These are phyloP conservation scores for Anacardium occidentale DNA, from an alignment of 345 rosid species.

Conservation along the genomic window DNA sequence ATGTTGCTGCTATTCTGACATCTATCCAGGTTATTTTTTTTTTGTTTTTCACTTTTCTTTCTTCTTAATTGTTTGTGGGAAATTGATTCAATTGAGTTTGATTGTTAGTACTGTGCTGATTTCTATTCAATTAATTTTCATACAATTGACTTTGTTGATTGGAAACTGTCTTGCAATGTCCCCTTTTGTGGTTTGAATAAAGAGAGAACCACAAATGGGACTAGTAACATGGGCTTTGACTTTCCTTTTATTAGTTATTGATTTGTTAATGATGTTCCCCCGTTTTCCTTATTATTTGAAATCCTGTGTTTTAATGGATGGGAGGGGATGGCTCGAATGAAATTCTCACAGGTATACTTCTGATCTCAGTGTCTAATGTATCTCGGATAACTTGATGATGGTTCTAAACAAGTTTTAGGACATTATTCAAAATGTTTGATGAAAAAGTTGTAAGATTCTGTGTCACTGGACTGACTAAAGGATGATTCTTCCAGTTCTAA, in stretches of 20 bases:
- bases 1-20: constrained; percentile 94
- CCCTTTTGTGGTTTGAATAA: not conserved
- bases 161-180: not conserved
- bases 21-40: constrained; percentile 68
- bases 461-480: no score
- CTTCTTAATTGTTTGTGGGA: not conserved
- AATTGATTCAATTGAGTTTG: not conserved
- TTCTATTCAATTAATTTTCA: not conserved
- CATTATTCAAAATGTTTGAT: no score
- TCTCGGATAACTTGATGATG: not conserved
- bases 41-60: not conserved
- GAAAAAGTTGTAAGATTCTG: no score
- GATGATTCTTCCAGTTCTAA: not conserved
- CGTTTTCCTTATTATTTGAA: not conserved
- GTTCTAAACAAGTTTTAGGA: not conserved
- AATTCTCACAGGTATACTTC: not conserved
- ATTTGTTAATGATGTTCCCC: not conserved
- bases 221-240: not conserved
- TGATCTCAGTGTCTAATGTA: not conserved
- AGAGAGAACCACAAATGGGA: not conserved
- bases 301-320: not conserved
- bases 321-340: not conserved
- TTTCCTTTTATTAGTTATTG: not conserved
- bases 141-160: not conserved
- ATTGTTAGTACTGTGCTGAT: not conserved